These are phyloP conservation scores for Cucurbitaria berberidis DNA, from an alignment of 2,329 filamentous ascomycete species.

Conservation along the genomic window DNA sequence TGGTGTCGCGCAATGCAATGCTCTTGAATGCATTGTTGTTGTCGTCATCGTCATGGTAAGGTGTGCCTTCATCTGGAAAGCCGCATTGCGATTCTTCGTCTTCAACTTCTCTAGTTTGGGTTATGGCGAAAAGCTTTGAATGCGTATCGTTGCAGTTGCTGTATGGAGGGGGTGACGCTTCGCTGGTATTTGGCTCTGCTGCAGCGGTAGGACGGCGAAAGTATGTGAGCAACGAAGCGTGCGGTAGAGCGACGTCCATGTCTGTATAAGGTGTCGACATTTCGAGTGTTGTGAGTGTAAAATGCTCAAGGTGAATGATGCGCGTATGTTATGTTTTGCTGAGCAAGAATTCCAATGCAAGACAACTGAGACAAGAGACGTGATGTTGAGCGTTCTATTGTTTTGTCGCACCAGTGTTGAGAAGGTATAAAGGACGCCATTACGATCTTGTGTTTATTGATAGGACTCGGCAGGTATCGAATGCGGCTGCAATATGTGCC, in stretches of 20 bases:
- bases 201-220: constrained; percentile 8
- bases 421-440: neutral
- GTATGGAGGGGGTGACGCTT: neutral
- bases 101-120: neutral
- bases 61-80: constrained; percentile 14
- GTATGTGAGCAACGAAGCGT: constrained; percentile 19
- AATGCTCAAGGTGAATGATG: constrained; percentile 1
- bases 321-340: constrained; percentile 5
- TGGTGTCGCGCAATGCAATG: neutral
- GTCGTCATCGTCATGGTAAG: neutral
- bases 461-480: neutral
- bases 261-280: constrained; percentile 9
- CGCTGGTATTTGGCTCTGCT: neutral
- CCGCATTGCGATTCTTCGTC: constrained; percentile 20
- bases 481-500: constrained; percentile 9
- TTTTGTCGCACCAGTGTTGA: neutral
- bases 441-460: neutral
- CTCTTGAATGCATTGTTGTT: neutral
- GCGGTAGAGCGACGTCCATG: constrained; percentile 13
- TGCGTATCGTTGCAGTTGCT: neutral
- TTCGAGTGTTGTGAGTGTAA: neutral
- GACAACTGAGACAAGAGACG: neutral
- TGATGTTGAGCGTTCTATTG: neutral
- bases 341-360: constrained; percentile 5
- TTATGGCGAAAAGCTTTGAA: neutral